Percentiles rank a stretch among this genome's conserved stretches.
These are phyloP conservation scores for Suhomyces kilbournensis DNA, from an alignment of 805 yeast genomes.

Conservation along the genomic window DNA sequence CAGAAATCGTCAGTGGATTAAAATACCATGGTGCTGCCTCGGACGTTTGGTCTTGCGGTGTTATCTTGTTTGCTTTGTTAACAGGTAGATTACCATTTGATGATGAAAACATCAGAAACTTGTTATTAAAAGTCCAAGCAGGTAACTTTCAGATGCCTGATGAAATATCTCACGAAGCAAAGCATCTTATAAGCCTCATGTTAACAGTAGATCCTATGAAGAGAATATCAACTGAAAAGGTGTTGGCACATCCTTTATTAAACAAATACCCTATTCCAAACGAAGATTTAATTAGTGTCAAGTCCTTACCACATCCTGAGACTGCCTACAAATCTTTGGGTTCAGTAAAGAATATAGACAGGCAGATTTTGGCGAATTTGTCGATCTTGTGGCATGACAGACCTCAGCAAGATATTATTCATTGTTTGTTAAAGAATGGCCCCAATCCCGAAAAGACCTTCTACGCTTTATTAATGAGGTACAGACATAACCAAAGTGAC, in stretches of 20 bases:
- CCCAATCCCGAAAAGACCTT: slow-evolving; percentile 46
- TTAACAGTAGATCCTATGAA: slow-evolving; percentile 66
- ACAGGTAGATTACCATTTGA: slow-evolving; percentile 84
- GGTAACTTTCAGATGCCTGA: slow-evolving; percentile 74
- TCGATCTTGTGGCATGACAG: slow-evolving; percentile 60
- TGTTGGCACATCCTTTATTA: slow-evolving; percentile 57
- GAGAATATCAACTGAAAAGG: slow-evolving; percentile 66
- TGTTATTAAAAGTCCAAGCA: slow-evolving; percentile 70
- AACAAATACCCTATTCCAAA: slow-evolving; percentile 48
- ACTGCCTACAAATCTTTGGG: slow-evolving; percentile 52
- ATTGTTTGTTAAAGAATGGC: slow-evolving; percentile 35
- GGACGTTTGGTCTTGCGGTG: slow-evolving; percentile 89
- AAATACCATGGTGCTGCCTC: slow-evolving; percentile 81
- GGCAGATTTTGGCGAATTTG: slow-evolving; percentile 51
- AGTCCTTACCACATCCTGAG: slow-evolving; percentile 52
- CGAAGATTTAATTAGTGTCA: slow-evolving; percentile 43
- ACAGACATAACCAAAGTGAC: slow-evolving; percentile 39
- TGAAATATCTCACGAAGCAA: slow-evolving; percentile 61
- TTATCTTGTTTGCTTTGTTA: slow-evolving; percentile 70
- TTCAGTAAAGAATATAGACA: slow-evolving; percentile 47
- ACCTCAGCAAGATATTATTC: slow-evolving; percentile 37
- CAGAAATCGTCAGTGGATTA: slow-evolving; percentile 77
- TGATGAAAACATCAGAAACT: slow-evolving; percentile 71
- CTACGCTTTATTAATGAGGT: slow-evolving; percentile 43
- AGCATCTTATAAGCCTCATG: slow-evolving; percentile 62